A percentile compares a stretch with the other conserved stretches of the same genome.
Evolutionary conservation across 75 land plant genomes (phyloP).

Genomic region (Sequoiadendron giganteum): DNA sequence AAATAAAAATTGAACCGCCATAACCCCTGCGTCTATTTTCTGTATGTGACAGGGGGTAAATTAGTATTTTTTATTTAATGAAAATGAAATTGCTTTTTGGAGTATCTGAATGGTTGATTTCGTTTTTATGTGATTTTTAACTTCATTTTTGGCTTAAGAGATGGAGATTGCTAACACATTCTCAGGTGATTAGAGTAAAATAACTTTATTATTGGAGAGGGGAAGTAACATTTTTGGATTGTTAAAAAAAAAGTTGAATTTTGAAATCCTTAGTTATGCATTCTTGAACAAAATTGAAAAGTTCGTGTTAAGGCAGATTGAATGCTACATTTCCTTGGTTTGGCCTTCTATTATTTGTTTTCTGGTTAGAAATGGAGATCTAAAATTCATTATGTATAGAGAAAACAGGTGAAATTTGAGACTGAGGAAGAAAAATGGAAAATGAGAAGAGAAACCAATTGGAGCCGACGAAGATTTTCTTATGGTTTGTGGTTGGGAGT

Average conservation of each 20-base stretch:
- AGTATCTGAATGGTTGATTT: not conserved
- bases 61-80: not conserved
- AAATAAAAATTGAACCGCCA: not conserved
- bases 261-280: not conserved
- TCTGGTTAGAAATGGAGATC: too few species aligned
- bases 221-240: not conserved
- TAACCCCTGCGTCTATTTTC: not conserved
- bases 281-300: not conserved
- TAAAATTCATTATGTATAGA: too few species aligned
- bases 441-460: too few species aligned
- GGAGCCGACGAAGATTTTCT: too few species aligned
- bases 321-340: too few species aligned
- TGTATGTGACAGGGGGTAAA: not conserved
- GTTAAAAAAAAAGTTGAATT: not conserved
- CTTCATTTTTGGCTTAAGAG: not conserved
- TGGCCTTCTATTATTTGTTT: too few species aligned
- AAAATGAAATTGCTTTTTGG: not conserved
- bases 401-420: too few species aligned
- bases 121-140: not conserved
- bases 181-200: not conserved
- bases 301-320: too few species aligned
- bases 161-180: not conserved
- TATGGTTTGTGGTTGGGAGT: too few species aligned
- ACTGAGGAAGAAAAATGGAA: too few species aligned
- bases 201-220: not conserved